Evolutionary conservation across 139 green algal genomes (phyloP).

Genomic region (Auxenochlorella pyrenoidosa): DNA sequence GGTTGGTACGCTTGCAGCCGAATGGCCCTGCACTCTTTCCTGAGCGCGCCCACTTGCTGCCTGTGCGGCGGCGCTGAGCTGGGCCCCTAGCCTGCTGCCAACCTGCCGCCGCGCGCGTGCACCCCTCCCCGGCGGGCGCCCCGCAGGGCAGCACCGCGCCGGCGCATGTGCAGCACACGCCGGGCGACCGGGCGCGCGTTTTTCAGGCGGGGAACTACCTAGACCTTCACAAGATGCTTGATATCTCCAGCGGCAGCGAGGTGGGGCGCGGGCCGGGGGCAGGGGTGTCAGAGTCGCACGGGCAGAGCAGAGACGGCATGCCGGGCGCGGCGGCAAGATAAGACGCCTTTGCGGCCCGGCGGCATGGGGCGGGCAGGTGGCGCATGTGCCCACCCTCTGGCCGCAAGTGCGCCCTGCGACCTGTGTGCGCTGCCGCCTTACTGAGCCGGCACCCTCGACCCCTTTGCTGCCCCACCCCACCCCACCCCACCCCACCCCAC

Average conservation of each 20-base stretch:
- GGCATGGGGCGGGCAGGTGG: too few species aligned
- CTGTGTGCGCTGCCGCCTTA: too few species aligned
- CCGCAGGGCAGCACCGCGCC: constrained; percentile 17
- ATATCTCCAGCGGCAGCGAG: constrained; percentile 67
- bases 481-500: not conserved
- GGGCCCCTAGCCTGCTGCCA: too few species aligned
- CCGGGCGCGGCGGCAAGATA: not conserved
- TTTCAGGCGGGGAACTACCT: constrained; percentile 82
- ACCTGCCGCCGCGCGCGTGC: not conserved
- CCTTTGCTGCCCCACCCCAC: too few species aligned
- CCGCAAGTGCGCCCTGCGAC: too few species aligned
- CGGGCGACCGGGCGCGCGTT: constrained; percentile 47
- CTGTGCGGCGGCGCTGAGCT: not conserved
- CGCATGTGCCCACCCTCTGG: too few species aligned
- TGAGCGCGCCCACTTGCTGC: constrained; percentile 9
- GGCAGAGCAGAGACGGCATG: not conserved
- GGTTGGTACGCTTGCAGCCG: too few species aligned
- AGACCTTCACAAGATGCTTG: constrained; percentile 95
- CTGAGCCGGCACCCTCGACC: too few species aligned
- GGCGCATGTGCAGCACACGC: not conserved
- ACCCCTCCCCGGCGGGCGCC: not conserved
- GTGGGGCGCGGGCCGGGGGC: constrained; percentile 34
- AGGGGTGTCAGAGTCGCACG: not conserved
- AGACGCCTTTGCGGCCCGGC: too few species aligned
- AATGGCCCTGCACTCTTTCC: constrained; percentile 9